phyloP scores from a whole-genome alignment of 2,329 filamentous ascomycete genomes.

The Epichloe gansuensis region DNA sequence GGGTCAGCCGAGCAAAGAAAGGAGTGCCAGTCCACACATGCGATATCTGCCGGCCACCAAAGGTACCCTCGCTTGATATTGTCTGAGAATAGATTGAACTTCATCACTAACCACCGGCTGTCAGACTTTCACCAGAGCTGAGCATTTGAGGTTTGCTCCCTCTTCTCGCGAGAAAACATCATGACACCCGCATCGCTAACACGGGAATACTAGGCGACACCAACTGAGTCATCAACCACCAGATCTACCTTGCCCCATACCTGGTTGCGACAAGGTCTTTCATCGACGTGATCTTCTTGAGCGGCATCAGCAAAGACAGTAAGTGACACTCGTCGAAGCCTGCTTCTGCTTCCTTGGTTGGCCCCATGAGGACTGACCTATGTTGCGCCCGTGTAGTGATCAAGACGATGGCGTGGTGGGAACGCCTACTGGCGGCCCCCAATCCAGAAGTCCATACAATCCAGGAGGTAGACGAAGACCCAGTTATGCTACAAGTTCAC shows the following conservation, averaged over 20 bases:
- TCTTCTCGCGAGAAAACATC: constrained; percentile 5
- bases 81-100: no score
- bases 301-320: constrained; percentile 38
- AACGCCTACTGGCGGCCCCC: not conserved
- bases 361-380: not conserved
- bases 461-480: constrained; percentile 7
- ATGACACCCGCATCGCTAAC: constrained; percentile 13
- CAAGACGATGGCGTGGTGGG: constrained; percentile 12
- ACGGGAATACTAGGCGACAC: constrained; percentile 35
- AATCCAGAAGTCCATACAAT: constrained; percentile 1
- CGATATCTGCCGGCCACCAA: constrained; percentile 37
- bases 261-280: constrained; percentile 45
- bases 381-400: constrained; percentile 5
- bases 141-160: constrained; percentile 43
- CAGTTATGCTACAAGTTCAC: constrained; percentile 10
- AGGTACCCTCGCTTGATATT: constrained; percentile 25
- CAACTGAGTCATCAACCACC: constrained; percentile 47
- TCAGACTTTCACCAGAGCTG: constrained; percentile 50
- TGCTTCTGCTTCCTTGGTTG: not conserved
- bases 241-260: constrained; percentile 36
- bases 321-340: constrained; percentile 9
- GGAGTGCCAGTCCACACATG: constrained; percentile 46
- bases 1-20: constrained; percentile 47
- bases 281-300: constrained; percentile 46
- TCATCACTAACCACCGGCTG: not conserved